A percentile compares a stretch with the other conserved stretches of the same genome.
phyloP scores from a whole-genome alignment of 257 asterid genomes.

The Lycium barbarum region DNA sequence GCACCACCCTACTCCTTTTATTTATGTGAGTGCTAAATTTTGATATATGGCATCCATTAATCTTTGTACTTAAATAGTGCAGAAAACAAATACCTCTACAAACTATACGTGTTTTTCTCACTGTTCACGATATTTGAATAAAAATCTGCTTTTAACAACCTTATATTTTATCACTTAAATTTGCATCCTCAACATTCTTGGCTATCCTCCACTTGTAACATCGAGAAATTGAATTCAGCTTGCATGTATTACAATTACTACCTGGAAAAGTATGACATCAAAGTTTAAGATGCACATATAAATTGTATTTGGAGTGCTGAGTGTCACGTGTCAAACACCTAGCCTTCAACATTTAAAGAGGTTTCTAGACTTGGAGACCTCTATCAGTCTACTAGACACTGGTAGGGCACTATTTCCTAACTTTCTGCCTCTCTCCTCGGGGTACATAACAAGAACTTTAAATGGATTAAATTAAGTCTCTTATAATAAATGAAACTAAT shows the following conservation, averaged over 20 bases:
- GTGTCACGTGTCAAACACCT: background rate
- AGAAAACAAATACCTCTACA: background rate
- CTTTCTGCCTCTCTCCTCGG: background rate
- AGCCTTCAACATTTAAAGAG: background rate
- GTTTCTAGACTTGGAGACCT: background rate
- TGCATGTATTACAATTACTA: background rate
- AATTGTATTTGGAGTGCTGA: background rate
- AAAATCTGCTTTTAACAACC: background rate
- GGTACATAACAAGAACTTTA: background rate
- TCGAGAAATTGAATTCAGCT: slow-evolving; percentile 11
- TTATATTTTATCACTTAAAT: background rate
- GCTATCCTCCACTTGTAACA: slow-evolving; percentile 9
- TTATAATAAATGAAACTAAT: background rate
- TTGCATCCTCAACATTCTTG: background rate
- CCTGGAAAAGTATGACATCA: slow-evolving; percentile 5
- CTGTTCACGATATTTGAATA: background rate
- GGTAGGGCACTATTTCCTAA: background rate
- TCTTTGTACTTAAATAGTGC: background rate
- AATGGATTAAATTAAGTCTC: background rate
- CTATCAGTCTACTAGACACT: background rate
- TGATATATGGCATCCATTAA: slow-evolving; percentile 14
- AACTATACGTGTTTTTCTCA: background rate
- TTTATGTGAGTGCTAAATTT: slow-evolving; percentile 20
- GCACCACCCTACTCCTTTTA: slow-evolving; percentile 11
- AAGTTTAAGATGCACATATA: background rate